Base-by-base conservation (phyloP, 1,284 basidiomycete genomes). In the Papiliotrema flavescens region DNA sequence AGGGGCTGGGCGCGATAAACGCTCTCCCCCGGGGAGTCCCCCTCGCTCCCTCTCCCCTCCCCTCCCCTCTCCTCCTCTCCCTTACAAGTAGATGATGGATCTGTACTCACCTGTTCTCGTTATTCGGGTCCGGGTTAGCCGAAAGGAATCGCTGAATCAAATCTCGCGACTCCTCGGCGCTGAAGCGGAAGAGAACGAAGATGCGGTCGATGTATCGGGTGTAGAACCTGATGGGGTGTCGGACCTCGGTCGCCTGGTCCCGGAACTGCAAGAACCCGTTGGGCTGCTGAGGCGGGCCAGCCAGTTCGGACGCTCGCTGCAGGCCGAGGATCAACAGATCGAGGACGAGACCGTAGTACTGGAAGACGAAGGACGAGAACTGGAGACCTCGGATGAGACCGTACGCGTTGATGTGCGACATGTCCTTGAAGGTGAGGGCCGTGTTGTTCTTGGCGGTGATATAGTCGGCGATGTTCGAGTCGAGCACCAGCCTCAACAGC, bases 401-500 rank as follows among this genome's bases (percentile, higher is more conserved):
- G 49, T 66, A 71, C 1, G 67, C 71, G 59, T 76, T 78, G 64
- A 77, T 71, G 64, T 77, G 75, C 34, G 70, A 77, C 80, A 78
- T 78, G 81, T 86, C 86, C 79, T 94, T 95, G 80, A 94, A 95
- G 0, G 91, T 94, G 63, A 95, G 74, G 4, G 89, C 87, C 43
- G 89, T 90, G 75, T 97, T 98, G 80, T 96, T 96, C 84, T 97
- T 96, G 22, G 92, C 89, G 2, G 93, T 98, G 73, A 96, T 96
- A 76, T 97, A 98, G 71, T 97, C 93, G 20, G 94, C 94, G 79
- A 98, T 75, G 74, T 98, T 98, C 80, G 97, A 94, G 70, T 98
- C 93, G 63, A 97, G 81, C 67, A 98, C 95, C 42, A 97, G 84
- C 53, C 93, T 89, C 37, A 97, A 80, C 3, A 98, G 82, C 68